Evolutionary conservation across 768 basidiomycete species (phyloP).

Genomic region (Paxillus involutus): DNA sequence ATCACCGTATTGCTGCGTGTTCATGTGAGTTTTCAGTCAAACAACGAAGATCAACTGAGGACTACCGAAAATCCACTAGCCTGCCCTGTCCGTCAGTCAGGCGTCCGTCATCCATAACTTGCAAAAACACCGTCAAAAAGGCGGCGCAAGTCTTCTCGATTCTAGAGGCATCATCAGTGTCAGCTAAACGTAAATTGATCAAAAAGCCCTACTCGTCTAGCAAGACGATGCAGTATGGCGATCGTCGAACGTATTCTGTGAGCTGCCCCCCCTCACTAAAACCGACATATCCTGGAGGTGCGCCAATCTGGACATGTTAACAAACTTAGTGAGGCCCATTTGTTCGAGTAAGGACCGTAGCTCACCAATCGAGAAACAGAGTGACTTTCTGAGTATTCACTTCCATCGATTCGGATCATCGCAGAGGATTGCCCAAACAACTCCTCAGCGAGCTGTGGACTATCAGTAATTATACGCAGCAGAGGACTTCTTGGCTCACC

Average conservation of each 20-base stretch:
- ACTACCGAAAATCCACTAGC: slow-evolving; percentile 8
- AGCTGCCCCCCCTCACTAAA: slow-evolving; percentile 43
- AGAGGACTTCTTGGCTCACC: neutral
- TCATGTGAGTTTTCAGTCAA: neutral
- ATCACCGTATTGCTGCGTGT: slow-evolving; percentile 73
- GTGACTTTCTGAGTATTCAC: slow-evolving; percentile 44
- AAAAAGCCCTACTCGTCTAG: slow-evolving; percentile 21
- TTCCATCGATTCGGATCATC: slow-evolving; percentile 46
- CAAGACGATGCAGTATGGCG: slow-evolving; percentile 36
- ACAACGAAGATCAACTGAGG: neutral
- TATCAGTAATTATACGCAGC: slow-evolving; percentile 27
- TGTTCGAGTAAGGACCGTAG: neutral
- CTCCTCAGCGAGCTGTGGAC: slow-evolving; percentile 37
- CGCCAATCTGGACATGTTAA: slow-evolving; percentile 24
- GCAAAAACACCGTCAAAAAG: slow-evolving; percentile 45
- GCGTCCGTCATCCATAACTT: slow-evolving; percentile 46
- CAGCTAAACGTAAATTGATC: neutral
- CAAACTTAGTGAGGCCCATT: neutral
- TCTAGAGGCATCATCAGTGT: neutral
- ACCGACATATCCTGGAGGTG: slow-evolving; percentile 41
- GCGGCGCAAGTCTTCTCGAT: slow-evolving; percentile 46
- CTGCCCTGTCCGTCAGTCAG: slow-evolving; percentile 38
- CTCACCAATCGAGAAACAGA: slow-evolving; percentile 39
- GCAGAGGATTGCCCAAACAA: slow-evolving; percentile 44
- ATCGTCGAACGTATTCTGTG: slow-evolving; percentile 42